Evolutionary conservation across 2,329 filamentous ascomycete genomes (phyloP).

Genomic region (Alternaria viburni): DNA sequence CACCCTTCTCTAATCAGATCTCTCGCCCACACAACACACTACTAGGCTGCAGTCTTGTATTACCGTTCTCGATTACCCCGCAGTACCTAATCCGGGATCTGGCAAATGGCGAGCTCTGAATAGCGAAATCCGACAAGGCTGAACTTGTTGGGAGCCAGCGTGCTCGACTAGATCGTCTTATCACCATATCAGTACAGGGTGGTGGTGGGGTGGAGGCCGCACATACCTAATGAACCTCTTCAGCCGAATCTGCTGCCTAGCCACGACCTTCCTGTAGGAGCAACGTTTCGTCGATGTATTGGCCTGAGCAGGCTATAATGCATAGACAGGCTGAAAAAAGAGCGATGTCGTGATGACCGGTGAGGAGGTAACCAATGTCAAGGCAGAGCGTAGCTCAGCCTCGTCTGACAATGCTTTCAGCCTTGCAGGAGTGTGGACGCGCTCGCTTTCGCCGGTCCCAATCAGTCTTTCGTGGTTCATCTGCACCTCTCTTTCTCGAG

Average conservation of each 20-base stretch:
- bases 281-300: constrained; percentile 9
- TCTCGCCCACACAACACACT: constrained; percentile 4
- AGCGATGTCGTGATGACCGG: constrained; percentile 17
- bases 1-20: background rate
- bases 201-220: background rate
- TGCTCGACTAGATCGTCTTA: background rate
- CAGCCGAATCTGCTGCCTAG: constrained; percentile 18
- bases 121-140: constrained; percentile 8
- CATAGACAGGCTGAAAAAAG: constrained; percentile 2
- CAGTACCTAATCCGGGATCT: background rate
- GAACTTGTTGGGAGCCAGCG: constrained; percentile 3
- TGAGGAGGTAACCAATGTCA: constrained; percentile 18
- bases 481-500: background rate
- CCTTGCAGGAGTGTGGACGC: constrained; percentile 14
- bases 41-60: constrained; percentile 8
- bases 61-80: constrained; percentile 9
- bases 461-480: background rate
- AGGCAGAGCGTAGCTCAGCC: constrained; percentile 16
- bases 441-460: constrained; percentile 3
- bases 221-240: constrained; percentile 17
- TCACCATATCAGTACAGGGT: constrained; percentile 1
- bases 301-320: constrained; percentile 3
- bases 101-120: constrained; percentile 11
- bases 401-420: constrained; percentile 15
- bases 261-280: constrained; percentile 1